A percentile compares a stretch with the other conserved stretches of the same genome.
These are phyloP conservation scores for Aspergillus sparsus DNA, from an alignment of 495 filamentous ascomycete species.

Conservation along the genomic window DNA sequence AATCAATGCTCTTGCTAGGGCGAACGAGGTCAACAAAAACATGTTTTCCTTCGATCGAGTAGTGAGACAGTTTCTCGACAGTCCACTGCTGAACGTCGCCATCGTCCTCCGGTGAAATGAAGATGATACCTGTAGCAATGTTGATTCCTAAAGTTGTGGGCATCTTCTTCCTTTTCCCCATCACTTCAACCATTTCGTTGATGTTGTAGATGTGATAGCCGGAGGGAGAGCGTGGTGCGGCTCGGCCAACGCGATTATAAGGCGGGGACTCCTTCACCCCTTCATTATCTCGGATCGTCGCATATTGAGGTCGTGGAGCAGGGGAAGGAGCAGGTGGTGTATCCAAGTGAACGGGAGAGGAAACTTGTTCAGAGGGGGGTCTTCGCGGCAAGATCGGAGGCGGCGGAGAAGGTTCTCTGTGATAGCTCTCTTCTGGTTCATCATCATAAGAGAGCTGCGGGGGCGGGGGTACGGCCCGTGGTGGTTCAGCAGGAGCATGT, in stretches of 20 bases:
- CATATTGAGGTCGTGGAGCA: conserved; percentile 29
- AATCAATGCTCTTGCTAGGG: conserved; percentile 90
- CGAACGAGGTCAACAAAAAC: conserved; percentile 91
- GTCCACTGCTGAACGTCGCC: conserved; percentile 89
- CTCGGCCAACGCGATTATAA: conserved; percentile 53
- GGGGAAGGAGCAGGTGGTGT: conserved; percentile 43
- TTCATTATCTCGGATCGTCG: conserved; percentile 30
- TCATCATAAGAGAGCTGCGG: conserved; percentile 41
- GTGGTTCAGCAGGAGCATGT: conserved; percentile 38
- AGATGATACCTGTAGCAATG: conserved; percentile 78
- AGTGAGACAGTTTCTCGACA: conserved; percentile 88
- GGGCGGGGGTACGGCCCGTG: conserved; percentile 39
- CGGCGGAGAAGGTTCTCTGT: conserved; percentile 56
- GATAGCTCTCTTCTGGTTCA: conserved; percentile 55
- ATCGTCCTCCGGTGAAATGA: conserved; percentile 89
- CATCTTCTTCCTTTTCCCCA: conserved; percentile 97
- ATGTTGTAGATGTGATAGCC: conserved; percentile 94
- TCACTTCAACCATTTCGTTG: conserved; percentile 90
- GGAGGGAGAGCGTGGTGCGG: conserved; percentile 60
- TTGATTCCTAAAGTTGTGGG: conserved; percentile 93
- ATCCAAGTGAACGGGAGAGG: conserved; percentile 55
- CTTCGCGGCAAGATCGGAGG: conserved; percentile 68
- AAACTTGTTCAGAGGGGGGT: conserved; percentile 60
- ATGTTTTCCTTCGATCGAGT: conserved; percentile 97
- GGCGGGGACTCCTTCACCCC: conserved; percentile 59